Conservation (phyloP, 2,329 filamentous ascomycete species). For the Fusarium transvaalense region DNA sequence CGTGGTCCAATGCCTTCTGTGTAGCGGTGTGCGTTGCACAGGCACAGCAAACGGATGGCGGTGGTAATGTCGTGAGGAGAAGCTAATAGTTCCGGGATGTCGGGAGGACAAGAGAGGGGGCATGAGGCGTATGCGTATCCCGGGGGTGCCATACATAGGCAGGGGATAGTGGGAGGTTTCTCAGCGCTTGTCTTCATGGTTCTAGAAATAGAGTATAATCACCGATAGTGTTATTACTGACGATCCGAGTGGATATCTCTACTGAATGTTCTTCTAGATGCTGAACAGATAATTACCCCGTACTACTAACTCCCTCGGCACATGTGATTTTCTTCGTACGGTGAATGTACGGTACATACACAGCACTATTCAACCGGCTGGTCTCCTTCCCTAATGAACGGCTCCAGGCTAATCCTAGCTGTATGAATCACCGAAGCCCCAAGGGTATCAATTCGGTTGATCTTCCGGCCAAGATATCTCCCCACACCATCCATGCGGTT, state of each 20-base stretch:
- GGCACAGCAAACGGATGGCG: conserved; percentile 3
- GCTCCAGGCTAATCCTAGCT: conserved; percentile 53
- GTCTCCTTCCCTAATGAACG: conserved; percentile 54
- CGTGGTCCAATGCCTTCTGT: conserved; percentile 26
- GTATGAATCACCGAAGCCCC: conserved; percentile 58
- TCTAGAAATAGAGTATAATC: conserved; percentile 5
- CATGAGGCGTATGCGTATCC: conserved; percentile 11
- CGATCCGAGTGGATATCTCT: conserved; percentile 12
- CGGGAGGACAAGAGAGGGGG: conserved; percentile 22
- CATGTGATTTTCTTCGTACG: conserved; percentile 19
- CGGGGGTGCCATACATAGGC: not conserved
- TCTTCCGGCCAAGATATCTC: conserved; percentile 57
- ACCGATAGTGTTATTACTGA: not conserved
- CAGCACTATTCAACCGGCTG: conserved; percentile 25
- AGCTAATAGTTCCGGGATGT: conserved; percentile 18
- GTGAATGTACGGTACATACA: conserved; percentile 2
- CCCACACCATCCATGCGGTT: conserved; percentile 61
- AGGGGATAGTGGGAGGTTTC: conserved; percentile 4
- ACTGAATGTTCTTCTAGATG: conserved; percentile 12
- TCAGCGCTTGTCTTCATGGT: not conserved
- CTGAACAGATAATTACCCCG: not conserved
- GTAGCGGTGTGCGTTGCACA: conserved; percentile 28
- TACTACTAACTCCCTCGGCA: conserved; percentile 5
- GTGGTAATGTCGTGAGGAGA: conserved; percentile 24
- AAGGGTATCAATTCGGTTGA: conserved; percentile 58